Base-by-base conservation (phyloP, 2,329 filamentous ascomycete genomes). In the Penicillium digitatum region DNA sequence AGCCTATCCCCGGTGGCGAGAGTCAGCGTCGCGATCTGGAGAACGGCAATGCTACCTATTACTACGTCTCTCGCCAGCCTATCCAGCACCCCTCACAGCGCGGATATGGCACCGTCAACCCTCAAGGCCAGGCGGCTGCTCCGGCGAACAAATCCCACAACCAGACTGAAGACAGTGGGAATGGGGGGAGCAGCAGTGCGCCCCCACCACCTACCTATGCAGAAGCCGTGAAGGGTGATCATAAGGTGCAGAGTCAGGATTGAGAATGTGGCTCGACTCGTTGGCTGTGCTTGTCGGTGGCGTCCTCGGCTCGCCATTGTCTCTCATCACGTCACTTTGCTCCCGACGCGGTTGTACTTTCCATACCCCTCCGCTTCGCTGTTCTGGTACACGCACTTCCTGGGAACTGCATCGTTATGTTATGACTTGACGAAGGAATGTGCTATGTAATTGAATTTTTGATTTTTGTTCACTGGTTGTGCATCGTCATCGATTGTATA, bases 191-290 rank as follows among this genome's bases (percentile, higher is more conserved):
- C 57, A 71, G 67, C 67, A 69, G 67, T 62, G 67, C 68, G 54
- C 66, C 64, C 39, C 61, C 63, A 62, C 92, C 93, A 39, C 93
- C 94, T 4, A 90, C 87, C 14, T 97, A 97, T 73, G 88, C 89
- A 16, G 90, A 96, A 75, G 93, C 90, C 45, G 87, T 96, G 56
- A 87, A 87, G 66, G 91, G 90, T 1, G 93, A 97, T 70, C 78
- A 96, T 75, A 97, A 97, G 82, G 81, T 96, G 48, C 94, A 97
- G 80, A 81, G 74, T 18, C 79, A 81, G 54, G 81, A 85, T 57
- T 85, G 79, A 70, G 50, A 40, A 22, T 27, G 34, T 37, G 22
- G 10, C 26, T 32, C 9, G 16, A 43, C 29, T 27, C 22, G 20
- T 5, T 31, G 34, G 29, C 48, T 48, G 34, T 24, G 18, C 11